These are phyloP conservation scores for Silene uniflora DNA, from an alignment of 148 eudicot genomes.

Conservation along the genomic window DNA sequence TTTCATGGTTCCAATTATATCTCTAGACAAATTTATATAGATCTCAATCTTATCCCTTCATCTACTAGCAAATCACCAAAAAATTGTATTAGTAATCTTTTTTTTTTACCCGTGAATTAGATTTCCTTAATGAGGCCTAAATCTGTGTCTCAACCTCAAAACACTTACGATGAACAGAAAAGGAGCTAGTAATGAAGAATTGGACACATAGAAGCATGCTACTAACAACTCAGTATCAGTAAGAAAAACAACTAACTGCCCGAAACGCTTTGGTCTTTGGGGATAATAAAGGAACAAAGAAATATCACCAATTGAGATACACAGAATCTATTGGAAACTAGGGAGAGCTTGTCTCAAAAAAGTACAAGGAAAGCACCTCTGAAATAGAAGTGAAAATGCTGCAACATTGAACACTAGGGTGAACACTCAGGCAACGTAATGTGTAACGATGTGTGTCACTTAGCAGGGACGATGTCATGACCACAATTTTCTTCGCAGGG, in stretches of 20 bases:
- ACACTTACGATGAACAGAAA: too few relatives aligned
- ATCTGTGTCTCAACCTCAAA: not conserved
- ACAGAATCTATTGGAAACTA: not conserved
- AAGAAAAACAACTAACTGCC: not conserved
- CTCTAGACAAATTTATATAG: too few relatives aligned
- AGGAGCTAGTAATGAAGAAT: not conserved
- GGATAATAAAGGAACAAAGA: not conserved
- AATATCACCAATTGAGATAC: slow-evolving; percentile 3
- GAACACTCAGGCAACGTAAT: slow-evolving; percentile 70
- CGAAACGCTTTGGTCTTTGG: not conserved
- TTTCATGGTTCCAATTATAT: too few relatives aligned
- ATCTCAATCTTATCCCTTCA: not conserved
- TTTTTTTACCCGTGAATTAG: not conserved
- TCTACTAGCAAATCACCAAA: not conserved
- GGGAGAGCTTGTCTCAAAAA: not conserved
- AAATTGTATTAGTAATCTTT: not conserved
- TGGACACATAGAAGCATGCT: too few relatives aligned
- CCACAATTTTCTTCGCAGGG: slow-evolving; percentile 56
- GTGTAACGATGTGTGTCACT: slow-evolving; percentile 93
- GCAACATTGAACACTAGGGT: slow-evolving; percentile 55
- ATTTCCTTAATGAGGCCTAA: not conserved
- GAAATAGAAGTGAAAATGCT: slow-evolving; percentile 77
- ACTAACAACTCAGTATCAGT: not conserved
- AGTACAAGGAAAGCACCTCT: slow-evolving; percentile 52
- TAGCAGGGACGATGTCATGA: slow-evolving; percentile 71